phyloP scores from a whole-genome alignment of 352 stramenopile species.

The Pythium aristosporum region DNA sequence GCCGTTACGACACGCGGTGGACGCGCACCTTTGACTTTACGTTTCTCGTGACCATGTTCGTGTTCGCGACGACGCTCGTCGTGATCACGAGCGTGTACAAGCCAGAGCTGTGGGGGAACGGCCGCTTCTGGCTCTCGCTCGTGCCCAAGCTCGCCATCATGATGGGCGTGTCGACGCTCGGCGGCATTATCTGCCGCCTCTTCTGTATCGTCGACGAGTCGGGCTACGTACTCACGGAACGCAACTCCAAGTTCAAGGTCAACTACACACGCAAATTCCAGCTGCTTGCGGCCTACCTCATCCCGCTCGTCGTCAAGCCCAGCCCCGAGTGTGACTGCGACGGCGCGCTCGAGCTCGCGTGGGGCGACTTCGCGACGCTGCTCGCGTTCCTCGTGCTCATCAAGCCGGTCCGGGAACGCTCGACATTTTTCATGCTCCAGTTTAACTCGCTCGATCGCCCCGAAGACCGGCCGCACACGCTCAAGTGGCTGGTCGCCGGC shows the following conservation, averaged over 20 bases:
- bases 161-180: slow-evolving; percentile 73
- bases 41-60: slow-evolving; percentile 66
- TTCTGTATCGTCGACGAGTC: slow-evolving; percentile 80
- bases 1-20: slow-evolving; percentile 82
- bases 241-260: slow-evolving; percentile 83
- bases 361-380: slow-evolving; percentile 83
- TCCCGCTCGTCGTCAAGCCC: slow-evolving; percentile 71
- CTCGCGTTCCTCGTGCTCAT: slow-evolving; percentile 82
- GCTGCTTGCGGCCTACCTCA: slow-evolving; percentile 81
- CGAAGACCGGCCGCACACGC: slow-evolving; percentile 80
- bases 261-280: slow-evolving; percentile 89
- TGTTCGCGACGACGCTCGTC: slow-evolving; percentile 51
- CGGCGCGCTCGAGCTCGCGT: slow-evolving; percentile 64
- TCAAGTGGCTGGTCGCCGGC: slow-evolving; percentile 85
- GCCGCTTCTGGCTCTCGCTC: slow-evolving; percentile 79
- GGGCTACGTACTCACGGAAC: slow-evolving; percentile 87
- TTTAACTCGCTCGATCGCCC: slow-evolving; percentile 87
- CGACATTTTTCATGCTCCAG: slow-evolving; percentile 87
- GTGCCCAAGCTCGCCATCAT: slow-evolving; percentile 80
- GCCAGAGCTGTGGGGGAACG: slow-evolving; percentile 57
- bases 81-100: slow-evolving; percentile 64
- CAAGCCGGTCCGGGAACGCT: slow-evolving; percentile 78
- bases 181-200: slow-evolving; percentile 73
- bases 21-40: slow-evolving; percentile 83
- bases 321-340: slow-evolving; percentile 38